Base-by-base conservation (phyloP, 176 grass and related monocot species). In the Chloris gayana region DNA sequence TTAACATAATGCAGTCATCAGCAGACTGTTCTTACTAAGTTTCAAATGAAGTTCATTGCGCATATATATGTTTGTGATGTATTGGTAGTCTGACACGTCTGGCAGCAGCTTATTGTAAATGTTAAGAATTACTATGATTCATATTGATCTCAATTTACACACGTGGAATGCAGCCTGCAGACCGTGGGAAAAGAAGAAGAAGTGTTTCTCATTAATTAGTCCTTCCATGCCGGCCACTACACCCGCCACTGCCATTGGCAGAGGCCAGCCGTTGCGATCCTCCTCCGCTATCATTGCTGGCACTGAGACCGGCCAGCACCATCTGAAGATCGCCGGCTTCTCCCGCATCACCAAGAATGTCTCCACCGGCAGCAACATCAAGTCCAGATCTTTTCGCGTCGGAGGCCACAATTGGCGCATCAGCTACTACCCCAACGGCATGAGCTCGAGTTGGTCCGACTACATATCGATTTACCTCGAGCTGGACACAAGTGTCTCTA, bases 251-350 rank as follows among this genome's bases (percentile, higher is more conserved):
- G 14, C 1, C 8, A 19, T 22, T 4, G 9, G 34, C 22, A 22
- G 12, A 12, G 56, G 14, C 14, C 17, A 11, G n/a, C 34, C 14
- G 4, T 7, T 22, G 44, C 9, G 3, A 38, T 62, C 68, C 0
- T 19, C 58, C 10, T 82, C 80, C 2, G 61, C 59, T 58, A 82
- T 82, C 12, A 5, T 64, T 17, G 44, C 42, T 30, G 17, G 24
- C 58, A 73, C 44, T 1, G 70, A 27, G 58, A 26, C 31, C 14
- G 80, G 44, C 1, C 69, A 64, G 69, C 70, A 74, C 58, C 22
- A 73, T 14, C 70, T 82, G 42, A 82, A 21, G 80, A 73, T 82
- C 58, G 58, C 72, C 31, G 69, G 58, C 80, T 82, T 65, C 69
- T 82, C 80, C 44, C 12, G 44, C 44, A 73, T 56, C 39, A 29